Evolutionary conservation across 202 grass and related monocot species (phyloP).

Genomic region (Saccharum hybrid): DNA sequence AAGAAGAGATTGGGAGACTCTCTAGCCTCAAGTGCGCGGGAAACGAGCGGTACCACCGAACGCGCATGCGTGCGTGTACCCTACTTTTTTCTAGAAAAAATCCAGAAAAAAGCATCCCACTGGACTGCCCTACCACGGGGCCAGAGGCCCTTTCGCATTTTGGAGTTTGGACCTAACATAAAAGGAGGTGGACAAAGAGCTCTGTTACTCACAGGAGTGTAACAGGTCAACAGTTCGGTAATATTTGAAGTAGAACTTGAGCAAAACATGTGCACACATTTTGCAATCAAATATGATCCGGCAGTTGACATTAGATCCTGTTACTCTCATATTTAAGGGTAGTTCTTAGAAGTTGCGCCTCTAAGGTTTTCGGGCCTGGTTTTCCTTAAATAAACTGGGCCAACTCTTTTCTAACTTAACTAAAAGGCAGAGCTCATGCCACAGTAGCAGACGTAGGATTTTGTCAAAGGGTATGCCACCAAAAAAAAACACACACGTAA

Average conservation of each 20-base stretch:
- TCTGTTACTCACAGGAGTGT: neutral
- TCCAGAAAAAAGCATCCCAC: no score
- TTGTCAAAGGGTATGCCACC: neutral
- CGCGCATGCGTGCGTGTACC: no score
- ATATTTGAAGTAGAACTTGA: neutral
- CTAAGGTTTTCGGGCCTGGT: neutral
- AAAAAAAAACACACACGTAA: neutral
- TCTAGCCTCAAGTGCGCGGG: no score
- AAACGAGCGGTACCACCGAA: no score
- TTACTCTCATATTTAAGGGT: neutral
- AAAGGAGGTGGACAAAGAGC: neutral
- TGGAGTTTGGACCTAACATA: neutral
- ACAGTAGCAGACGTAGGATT: neutral
- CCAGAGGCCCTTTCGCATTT: no score
- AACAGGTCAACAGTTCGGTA: neutral
- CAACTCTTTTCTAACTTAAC: neutral
- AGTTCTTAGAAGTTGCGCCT: neutral
- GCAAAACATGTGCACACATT: slow-evolving; percentile 16
- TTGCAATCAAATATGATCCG: neutral
- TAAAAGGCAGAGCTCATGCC: neutral
- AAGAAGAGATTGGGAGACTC: no score
- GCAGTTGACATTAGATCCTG: neutral
- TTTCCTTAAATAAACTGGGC: neutral
- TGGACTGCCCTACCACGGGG: no score
- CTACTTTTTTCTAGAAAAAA: no score